Conservation (phyloP, 371 early-diverging fungal genomes). For the Mortierella sp. region DNA sequence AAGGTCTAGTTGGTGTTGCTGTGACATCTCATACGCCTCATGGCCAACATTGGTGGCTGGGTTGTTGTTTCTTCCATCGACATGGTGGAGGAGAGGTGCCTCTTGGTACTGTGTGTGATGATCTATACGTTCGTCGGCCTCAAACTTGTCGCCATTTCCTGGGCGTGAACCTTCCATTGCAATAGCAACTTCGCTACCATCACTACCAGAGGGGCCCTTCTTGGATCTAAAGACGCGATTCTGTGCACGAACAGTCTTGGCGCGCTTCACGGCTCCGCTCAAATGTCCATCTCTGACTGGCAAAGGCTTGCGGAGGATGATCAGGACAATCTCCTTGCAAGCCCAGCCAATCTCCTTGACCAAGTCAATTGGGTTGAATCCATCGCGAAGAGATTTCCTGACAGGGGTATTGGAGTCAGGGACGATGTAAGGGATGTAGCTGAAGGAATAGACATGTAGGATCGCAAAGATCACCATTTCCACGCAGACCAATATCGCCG, state of each 20-base stretch:
- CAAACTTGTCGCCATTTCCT: slow-evolving; percentile 26
- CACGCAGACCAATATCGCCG: slow-evolving; percentile 66
- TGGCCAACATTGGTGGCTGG: slow-evolving; percentile 3
- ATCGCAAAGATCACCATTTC: slow-evolving; percentile 77
- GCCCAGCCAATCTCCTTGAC: slow-evolving; percentile 41
- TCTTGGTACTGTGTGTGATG: neutral
- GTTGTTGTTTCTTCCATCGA: neutral
- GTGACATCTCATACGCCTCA: slow-evolving; percentile 7
- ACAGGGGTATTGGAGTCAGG: slow-evolving; percentile 9
- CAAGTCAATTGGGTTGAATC: slow-evolving; percentile 49
- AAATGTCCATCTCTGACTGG: slow-evolving; percentile 36
- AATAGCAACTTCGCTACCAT: neutral
- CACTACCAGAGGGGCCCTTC: neutral
- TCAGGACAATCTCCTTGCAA: slow-evolving; percentile 22
- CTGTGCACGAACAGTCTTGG: slow-evolving; percentile 35
- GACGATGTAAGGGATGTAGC: slow-evolving; percentile 50
- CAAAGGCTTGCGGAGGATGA: slow-evolving; percentile 23
- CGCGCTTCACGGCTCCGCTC: slow-evolving; percentile 36
- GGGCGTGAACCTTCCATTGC: slow-evolving; percentile 9
- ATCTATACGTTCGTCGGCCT: neutral
- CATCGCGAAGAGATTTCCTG: slow-evolving; percentile 40
- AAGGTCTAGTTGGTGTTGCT: slow-evolving; percentile 18
- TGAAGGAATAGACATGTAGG: slow-evolving; percentile 69
- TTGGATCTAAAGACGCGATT: slow-evolving; percentile 7
- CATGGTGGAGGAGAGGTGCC: slow-evolving; percentile 9